A percentile compares a stretch with the other conserved stretches of the same genome.
Evolutionary conservation across 2,329 filamentous ascomycete species (phyloP).

Genomic region (Talaromyces sp.): DNA sequence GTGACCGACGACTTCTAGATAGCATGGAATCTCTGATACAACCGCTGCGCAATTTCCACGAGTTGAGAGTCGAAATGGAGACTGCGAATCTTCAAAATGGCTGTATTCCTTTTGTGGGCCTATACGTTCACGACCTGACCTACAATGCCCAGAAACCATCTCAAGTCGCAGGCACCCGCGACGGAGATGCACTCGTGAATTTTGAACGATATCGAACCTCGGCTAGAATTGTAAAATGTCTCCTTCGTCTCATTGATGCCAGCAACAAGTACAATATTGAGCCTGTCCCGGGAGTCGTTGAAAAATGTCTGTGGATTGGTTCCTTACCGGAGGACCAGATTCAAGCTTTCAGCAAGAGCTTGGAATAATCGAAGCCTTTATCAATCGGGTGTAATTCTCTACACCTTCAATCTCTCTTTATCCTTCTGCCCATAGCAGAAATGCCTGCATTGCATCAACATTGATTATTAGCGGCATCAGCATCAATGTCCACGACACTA

Average conservation of each 20-base stretch:
- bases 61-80: constrained; percentile 63
- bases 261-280: constrained; percentile 60
- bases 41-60: constrained; percentile 61
- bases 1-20: constrained; percentile 54
- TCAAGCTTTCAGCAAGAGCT: constrained; percentile 41
- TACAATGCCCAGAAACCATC: constrained; percentile 65
- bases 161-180: constrained; percentile 48
- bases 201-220: constrained; percentile 65
- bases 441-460: neutral
- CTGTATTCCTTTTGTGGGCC: constrained; percentile 64
- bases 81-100: constrained; percentile 55
- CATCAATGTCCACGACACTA: neutral
- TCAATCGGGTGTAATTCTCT: neutral
- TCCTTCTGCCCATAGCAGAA: neutral
- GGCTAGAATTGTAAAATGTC: constrained; percentile 61
- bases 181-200: constrained; percentile 58
- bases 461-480: neutral
- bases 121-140: constrained; percentile 65
- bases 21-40: constrained; percentile 61
- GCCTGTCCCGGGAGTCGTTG: constrained; percentile 56
- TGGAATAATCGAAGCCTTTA: constrained; percentile 32
- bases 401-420: neutral
- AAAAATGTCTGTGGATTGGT: constrained; percentile 63
- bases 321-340: constrained; percentile 59
- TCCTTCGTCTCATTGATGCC: constrained; percentile 61